Evolutionary conservation across 2,329 filamentous ascomycete genomes (phyloP).

Genomic region (Venturia carpophila): DNA sequence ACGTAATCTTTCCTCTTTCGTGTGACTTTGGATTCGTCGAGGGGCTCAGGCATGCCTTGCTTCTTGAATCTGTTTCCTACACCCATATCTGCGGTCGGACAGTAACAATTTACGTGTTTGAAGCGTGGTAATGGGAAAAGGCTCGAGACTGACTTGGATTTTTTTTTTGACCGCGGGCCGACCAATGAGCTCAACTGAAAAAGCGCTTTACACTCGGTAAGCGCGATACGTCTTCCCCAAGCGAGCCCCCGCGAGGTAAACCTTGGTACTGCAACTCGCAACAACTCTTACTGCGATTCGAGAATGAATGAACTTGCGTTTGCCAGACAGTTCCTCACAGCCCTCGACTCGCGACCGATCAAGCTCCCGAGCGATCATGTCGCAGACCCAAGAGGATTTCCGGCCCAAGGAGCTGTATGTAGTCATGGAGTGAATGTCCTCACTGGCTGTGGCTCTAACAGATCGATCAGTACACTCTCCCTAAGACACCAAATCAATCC

Average conservation of each 20-base stretch:
- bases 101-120: background rate
- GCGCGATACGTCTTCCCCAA: background rate
- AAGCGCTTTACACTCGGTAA: background rate
- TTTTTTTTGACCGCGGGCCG: background rate
- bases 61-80: slow-evolving; percentile 89
- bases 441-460: slow-evolving; percentile 19
- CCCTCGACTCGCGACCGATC: slow-evolving; percentile 67
- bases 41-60: slow-evolving; percentile 75
- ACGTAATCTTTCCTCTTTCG: slow-evolving; percentile 72
- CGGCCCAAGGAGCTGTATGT: slow-evolving; percentile 66
- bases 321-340: slow-evolving; percentile 72
- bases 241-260: background rate
- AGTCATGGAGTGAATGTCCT: slow-evolving; percentile 29
- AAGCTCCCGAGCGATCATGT: slow-evolving; percentile 87
- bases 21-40: slow-evolving; percentile 67
- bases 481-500: slow-evolving; percentile 52
- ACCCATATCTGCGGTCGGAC: slow-evolving; percentile 60
- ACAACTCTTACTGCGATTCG: background rate
- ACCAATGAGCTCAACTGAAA: background rate
- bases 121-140: background rate
- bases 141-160: background rate
- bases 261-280: background rate
- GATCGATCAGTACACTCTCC: slow-evolving; percentile 57
- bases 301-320: slow-evolving; percentile 63
- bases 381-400: slow-evolving; percentile 73